A percentile compares a stretch with the other conserved stretches of the same genome.
Evolutionary conservation across 208 protist species (phyloP).

Genomic region (Acanthamoeba sp.): DNA sequence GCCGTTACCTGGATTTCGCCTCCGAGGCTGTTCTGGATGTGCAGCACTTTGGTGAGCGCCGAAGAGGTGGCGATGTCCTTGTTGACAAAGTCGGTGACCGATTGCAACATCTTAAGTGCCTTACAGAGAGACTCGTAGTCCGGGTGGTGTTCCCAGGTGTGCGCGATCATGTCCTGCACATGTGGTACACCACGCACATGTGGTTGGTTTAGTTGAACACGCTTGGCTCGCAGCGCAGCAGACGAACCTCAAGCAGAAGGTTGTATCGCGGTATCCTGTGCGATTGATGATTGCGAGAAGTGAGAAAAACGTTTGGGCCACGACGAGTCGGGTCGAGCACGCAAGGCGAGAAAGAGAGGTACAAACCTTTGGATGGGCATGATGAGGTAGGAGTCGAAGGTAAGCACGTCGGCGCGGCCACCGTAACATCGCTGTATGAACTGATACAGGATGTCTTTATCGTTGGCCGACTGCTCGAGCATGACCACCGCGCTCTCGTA

Average conservation of each 20-base stretch:
- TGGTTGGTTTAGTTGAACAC: too few relatives aligned
- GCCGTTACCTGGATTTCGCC: conserved; percentile 33
- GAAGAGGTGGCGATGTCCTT: conserved; percentile 72
- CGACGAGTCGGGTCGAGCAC: background rate
- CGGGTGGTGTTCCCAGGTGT: conserved; percentile 67
- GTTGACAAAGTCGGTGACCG: conserved; percentile 71
- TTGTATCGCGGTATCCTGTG: conserved; percentile 69
- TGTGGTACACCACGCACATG: background rate
- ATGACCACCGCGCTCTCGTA: conserved; percentile 61
- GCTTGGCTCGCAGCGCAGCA: background rate
- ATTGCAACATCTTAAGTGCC: conserved; percentile 64
- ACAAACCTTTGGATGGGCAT: conserved; percentile 50
- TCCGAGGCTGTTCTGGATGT: conserved; percentile 70
- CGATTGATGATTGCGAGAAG: background rate
- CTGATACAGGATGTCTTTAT: conserved; percentile 33
- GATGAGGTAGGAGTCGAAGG: conserved; percentile 55
- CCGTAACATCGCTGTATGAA: conserved; percentile 58
- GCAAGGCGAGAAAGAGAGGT: background rate
- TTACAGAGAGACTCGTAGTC: conserved; percentile 67
- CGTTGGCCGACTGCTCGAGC: conserved; percentile 67
- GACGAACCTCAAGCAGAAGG: conserved; percentile 27
- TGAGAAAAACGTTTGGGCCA: conserved; percentile 7
- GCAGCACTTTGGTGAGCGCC: conserved; percentile 49
- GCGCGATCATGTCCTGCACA: conserved; percentile 51
- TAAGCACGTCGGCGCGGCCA: background rate